These are phyloP conservation scores for Globisporangium heterothallicum DNA, from an alignment of 352 stramenopile genomes.

Conservation along the genomic window DNA sequence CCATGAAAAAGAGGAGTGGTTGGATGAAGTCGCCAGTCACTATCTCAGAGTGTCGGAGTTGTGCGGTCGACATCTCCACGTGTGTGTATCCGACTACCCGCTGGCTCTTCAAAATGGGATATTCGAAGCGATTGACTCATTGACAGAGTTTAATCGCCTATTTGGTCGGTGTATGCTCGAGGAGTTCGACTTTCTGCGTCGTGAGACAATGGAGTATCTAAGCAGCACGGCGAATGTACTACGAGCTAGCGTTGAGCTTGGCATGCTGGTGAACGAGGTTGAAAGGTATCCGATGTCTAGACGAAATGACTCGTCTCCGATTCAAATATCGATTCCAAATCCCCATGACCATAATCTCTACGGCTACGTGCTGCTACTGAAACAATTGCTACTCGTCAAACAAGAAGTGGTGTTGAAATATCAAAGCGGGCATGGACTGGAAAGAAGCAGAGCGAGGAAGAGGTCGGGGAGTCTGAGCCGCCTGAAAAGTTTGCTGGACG, in stretches of 20 bases:
- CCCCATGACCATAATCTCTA: neutral
- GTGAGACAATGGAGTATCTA: neutral
- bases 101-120: neutral
- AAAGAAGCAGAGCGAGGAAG: neutral
- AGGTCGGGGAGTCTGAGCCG: neutral
- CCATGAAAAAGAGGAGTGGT: neutral
- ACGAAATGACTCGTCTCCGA: neutral
- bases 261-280: conserved; percentile 12
- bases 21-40: conserved; percentile 3
- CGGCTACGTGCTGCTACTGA: conserved; percentile 9
- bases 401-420: conserved; percentile 1
- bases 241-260: conserved; percentile 6
- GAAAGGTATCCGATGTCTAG: neutral
- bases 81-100: conserved; percentile 8
- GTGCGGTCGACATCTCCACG: conserved; percentile 6
- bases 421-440: neutral
- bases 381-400: conserved; percentile 7
- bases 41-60: conserved; percentile 4
- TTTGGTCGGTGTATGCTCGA: conserved; percentile 9
- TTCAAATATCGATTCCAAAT: neutral
- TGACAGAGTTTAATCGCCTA: neutral
- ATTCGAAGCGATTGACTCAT: neutral
- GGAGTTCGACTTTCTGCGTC: neutral
- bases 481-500: neutral
- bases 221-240: neutral